These are phyloP conservation scores for Sphaerostilbella broomeana DNA, from an alignment of 2,329 filamentous ascomycete genomes.

Conservation along the genomic window DNA sequence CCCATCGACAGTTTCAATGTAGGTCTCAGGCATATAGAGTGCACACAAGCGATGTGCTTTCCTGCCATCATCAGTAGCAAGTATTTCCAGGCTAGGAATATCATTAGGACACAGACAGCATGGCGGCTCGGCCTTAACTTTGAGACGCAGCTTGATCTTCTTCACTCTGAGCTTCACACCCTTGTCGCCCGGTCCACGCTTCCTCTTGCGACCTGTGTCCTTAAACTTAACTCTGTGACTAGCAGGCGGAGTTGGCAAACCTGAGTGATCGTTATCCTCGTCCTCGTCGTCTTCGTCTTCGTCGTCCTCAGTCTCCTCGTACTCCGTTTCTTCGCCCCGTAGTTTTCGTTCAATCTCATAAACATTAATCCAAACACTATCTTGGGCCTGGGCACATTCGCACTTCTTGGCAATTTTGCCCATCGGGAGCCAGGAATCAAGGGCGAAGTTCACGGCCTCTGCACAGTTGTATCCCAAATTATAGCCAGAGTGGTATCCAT, in stretches of 20 bases:
- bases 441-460: constrained; percentile 96
- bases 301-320: constrained; percentile 64
- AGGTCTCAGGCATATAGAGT: constrained; percentile 86
- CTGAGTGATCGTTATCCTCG: constrained; percentile 54
- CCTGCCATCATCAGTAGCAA: constrained; percentile 80
- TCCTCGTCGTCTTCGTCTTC: constrained; percentile 63
- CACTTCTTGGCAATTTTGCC: constrained; percentile 95
- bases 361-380: constrained; percentile 98
- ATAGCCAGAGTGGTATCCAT: constrained; percentile 96
- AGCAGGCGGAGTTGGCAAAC: constrained; percentile 71
- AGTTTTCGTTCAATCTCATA: constrained; percentile 92
- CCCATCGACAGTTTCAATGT: constrained; percentile 65
- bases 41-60: constrained; percentile 86
- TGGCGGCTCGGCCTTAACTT: constrained; percentile 64
- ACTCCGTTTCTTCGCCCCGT: constrained; percentile 80
- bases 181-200: constrained; percentile 30
- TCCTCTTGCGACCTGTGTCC: constrained; percentile 56
- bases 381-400: constrained; percentile 87
- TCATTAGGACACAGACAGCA: constrained; percentile 93
- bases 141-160: constrained; percentile 73
- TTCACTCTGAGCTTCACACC: constrained; percentile 55
- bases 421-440: constrained; percentile 91
- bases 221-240: constrained; percentile 65
- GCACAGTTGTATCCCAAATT: constrained; percentile 98
- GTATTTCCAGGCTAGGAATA: constrained; percentile 70